Percentiles rank a stretch among this genome's conserved stretches.
These are phyloP conservation scores for Corymbia maculata DNA, from an alignment of 345 rosid species.

Conservation along the genomic window DNA sequence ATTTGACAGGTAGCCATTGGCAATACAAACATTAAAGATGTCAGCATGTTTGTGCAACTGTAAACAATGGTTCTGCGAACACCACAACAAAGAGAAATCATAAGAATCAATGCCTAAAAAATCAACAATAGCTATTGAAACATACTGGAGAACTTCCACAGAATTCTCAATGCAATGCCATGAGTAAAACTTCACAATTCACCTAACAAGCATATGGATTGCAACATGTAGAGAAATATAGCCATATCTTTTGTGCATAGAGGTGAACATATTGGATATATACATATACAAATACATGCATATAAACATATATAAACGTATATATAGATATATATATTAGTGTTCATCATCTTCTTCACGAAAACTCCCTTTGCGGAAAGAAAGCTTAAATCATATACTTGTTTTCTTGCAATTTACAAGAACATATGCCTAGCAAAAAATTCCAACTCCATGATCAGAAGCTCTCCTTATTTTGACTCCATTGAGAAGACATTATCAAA, in stretches of 20 bases:
- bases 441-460: not conserved
- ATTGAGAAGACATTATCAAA: not conserved
- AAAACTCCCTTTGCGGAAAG: not conserved
- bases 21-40: not conserved
- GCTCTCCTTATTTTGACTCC: not conserved
- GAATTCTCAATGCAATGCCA: not conserved
- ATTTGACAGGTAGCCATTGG: not conserved
- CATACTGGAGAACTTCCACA: not conserved
- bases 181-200: not conserved
- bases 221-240: not conserved
- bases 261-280: not conserved
- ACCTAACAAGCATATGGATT: not conserved
- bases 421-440: not conserved
- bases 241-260: not conserved
- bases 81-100: not conserved
- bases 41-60: not conserved
- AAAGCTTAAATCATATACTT: not conserved
- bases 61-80: not conserved
- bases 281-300: not conserved
- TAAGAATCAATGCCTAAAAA: not conserved
- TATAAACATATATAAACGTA: not conserved
- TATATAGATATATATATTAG: not conserved
- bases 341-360: not conserved
- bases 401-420: not conserved
- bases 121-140: not conserved